These are phyloP conservation scores for Paraphaeosphaeria sporulosa DNA, from an alignment of 2,329 filamentous ascomycete genomes.

Conservation along the genomic window DNA sequence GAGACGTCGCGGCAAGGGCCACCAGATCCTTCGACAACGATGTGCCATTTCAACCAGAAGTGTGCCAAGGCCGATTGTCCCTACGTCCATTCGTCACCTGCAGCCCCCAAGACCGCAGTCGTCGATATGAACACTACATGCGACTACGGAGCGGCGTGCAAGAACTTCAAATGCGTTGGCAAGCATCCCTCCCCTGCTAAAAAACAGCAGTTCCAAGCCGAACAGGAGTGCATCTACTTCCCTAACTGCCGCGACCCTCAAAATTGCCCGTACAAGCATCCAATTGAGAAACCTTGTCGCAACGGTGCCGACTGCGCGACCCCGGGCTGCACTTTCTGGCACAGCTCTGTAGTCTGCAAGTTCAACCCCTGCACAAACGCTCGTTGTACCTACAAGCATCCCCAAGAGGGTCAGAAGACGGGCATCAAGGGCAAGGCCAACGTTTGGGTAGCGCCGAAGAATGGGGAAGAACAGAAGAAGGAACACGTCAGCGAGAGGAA, in stretches of 20 bases:
- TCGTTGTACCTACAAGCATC: slow-evolving; percentile 88
- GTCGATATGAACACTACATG: slow-evolving; percentile 84
- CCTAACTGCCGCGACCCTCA: slow-evolving; percentile 85
- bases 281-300: slow-evolving; percentile 83
- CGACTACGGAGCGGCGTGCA: slow-evolving; percentile 88
- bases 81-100: slow-evolving; percentile 93
- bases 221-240: slow-evolving; percentile 89
- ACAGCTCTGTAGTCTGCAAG: slow-evolving; percentile 83
- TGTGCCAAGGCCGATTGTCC: slow-evolving; percentile 91
- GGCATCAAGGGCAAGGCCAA: slow-evolving; percentile 78
- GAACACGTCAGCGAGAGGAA: slow-evolving; percentile 86
- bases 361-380: slow-evolving; percentile 92
- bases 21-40: slow-evolving; percentile 67
- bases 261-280: slow-evolving; percentile 88
- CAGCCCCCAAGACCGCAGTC: slow-evolving; percentile 76
- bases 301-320: slow-evolving; percentile 89
- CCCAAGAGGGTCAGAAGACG: slow-evolving; percentile 79
- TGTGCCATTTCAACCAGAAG: slow-evolving; percentile 88
- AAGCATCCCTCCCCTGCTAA: slow-evolving; percentile 92
- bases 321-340: slow-evolving; percentile 86
- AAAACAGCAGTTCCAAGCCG: slow-evolving; percentile 77
- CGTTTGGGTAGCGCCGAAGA: slow-evolving; percentile 77
- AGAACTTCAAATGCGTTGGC: slow-evolving; percentile 91
- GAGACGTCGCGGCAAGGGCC: slow-evolving; percentile 69
- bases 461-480: slow-evolving; percentile 54